Evolutionary conservation across 2,329 filamentous ascomycete genomes (phyloP), one percentile per base, ranked within the genome.

Genomic region (Cercospora beticola): DNA sequence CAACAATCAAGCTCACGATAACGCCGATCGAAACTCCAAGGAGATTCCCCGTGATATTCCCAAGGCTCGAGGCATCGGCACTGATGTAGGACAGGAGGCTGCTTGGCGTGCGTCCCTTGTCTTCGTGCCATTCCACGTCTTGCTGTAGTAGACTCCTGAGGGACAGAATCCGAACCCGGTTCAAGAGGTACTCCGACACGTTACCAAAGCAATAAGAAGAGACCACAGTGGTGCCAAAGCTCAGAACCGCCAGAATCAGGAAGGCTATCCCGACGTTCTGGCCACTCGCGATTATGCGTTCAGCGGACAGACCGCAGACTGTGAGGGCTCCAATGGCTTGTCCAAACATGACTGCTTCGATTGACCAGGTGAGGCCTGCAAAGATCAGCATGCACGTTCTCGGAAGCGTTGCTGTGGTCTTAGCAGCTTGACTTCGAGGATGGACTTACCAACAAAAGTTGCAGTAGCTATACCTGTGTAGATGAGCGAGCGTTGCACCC

Each of bases 101-200:
- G 0, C 87, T 84, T 0, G 90, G 88, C 0, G 84, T 89, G 16
- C 89, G 85, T 4, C 84, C 85, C 21, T 86, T 83, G 0, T 88
- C 88, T 74, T 92, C 87, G 73, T 92, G 90, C 90, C 90, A 92
- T 69, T 90, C 84, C 49, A 91, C 80, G 69, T 88, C 87, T 77
- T 92, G 89, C 69, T 87, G 82, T 62, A 91, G 85, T 1, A 92
- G 79, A 0, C 88, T 87, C 3, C 87, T 85, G 76, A 92, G 87
- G 0, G 88, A 89, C 1, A 90, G 78, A 1, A 89, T 85, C 63
- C 89, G 84, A 8, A 90, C 85, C 43, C 82, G 85, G 76, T 88
- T 89, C 1, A 92, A 81, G 1, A 91, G 79, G 70, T 88, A 87
- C 75, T 92, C 89, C 0, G 89, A 86, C 0, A 88, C 80, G 67